Conservation (phyloP, 2,329 filamentous ascomycete species). For the Neodidymelliopsis sp. region DNA sequence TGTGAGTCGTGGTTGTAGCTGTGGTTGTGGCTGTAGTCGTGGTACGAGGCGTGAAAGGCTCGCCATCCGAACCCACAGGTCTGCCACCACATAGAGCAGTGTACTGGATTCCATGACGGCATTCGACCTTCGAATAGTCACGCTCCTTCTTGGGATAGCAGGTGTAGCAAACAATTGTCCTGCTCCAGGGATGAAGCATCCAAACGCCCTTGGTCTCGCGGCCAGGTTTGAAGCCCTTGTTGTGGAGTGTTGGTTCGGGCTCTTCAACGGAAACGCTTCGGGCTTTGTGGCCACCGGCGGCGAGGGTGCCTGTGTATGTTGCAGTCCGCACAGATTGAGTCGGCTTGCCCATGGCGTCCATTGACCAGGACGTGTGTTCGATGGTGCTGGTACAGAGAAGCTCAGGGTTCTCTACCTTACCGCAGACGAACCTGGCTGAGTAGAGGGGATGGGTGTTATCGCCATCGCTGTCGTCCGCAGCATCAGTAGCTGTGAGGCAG, state of each 20-base stretch:
- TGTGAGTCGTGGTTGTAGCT: not conserved
- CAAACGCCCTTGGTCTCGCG: constrained; percentile 24
- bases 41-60: not conserved
- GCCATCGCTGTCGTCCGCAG: not conserved
- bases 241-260: not conserved
- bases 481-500: constrained; percentile 10
- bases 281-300: not conserved
- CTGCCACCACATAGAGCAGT: constrained; percentile 15
- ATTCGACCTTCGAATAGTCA: constrained; percentile 25
- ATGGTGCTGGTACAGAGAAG: constrained; percentile 7
- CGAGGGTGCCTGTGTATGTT: not conserved
- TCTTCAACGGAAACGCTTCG: not conserved
- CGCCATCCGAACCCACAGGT: not conserved
- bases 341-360: constrained; percentile 17
- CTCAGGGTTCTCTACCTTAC: not conserved
- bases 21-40: not conserved
- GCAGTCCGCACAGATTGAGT: constrained; percentile 6
- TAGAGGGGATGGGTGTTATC: not conserved
- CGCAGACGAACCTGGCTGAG: constrained; percentile 30
- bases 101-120: constrained; percentile 17
- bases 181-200: constrained; percentile 38
- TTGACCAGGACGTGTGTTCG: constrained; percentile 21
- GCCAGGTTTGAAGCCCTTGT: constrained; percentile 7
- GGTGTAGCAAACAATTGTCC: constrained; percentile 28
- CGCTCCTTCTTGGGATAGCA: constrained; percentile 30